Evolutionary conservation across 164 flowering plant genomes (phyloP).

Genomic region (Vitis rotundifolia): DNA sequence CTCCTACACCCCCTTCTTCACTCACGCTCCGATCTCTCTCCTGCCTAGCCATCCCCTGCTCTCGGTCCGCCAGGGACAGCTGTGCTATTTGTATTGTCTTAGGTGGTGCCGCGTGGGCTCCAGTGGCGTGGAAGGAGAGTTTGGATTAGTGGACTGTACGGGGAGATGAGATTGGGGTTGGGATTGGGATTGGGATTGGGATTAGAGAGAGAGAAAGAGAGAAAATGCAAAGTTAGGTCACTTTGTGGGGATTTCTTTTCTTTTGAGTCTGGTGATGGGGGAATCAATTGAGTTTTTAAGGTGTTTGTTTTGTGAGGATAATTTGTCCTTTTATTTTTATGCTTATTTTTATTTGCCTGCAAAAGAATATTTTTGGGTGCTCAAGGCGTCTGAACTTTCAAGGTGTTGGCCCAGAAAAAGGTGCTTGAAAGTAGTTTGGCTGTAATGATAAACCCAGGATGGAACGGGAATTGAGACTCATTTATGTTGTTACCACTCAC

Average conservation of each 20-base stretch:
- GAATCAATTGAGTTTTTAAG: conserved; percentile 10
- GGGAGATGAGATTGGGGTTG: background rate
- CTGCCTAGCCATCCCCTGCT: background rate
- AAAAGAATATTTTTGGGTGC: background rate
- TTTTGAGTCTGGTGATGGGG: background rate
- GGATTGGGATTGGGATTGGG: conserved; percentile 7
- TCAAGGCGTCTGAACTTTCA: background rate
- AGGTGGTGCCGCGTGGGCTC: background rate
- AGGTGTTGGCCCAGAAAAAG: background rate
- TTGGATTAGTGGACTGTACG: conserved; percentile 1
- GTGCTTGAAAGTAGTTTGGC: background rate
- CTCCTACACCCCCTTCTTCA: background rate
- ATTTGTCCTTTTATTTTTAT: background rate
- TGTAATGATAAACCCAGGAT: no score
- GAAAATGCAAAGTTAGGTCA: conserved; percentile 19
- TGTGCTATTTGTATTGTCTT: no score
- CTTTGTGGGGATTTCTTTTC: conserved; percentile 5
- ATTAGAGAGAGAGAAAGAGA: conserved; percentile 7
- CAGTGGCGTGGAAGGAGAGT: background rate
- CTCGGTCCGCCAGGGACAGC: background rate
- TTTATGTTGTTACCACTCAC: background rate
- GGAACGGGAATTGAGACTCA: no score
- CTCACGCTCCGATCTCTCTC: no score
- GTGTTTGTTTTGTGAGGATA: conserved; percentile 12
- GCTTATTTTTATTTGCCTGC: background rate